Percentiles rank a stretch among this genome's conserved stretches.
phyloP scores from a whole-genome alignment of 305 asterid species.

The Fraxinus baroniana region DNA sequence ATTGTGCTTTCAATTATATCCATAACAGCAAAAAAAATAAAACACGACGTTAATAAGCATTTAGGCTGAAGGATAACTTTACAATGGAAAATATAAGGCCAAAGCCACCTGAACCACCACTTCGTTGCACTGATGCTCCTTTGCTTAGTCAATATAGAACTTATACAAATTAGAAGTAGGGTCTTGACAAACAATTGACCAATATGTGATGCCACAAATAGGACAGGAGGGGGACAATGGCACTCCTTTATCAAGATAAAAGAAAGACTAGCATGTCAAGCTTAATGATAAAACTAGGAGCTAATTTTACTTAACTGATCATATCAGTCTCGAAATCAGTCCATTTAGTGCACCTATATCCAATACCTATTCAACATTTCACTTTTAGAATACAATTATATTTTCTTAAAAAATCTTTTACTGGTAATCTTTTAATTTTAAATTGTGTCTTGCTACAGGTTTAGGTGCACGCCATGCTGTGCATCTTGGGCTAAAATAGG shows the following conservation, averaged over 20 bases:
- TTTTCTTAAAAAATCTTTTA: background rate
- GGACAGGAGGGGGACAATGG: background rate
- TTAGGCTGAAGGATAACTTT: background rate
- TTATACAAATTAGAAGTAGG: background rate
- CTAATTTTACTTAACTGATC: background rate
- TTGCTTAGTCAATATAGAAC: background rate
- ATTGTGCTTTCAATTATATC: background rate
- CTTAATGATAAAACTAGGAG: background rate
- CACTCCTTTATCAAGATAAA: background rate
- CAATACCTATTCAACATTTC: background rate
- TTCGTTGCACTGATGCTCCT: background rate
- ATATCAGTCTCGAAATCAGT: background rate
- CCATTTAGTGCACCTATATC: background rate
- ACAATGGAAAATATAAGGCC: background rate
- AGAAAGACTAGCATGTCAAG: background rate
- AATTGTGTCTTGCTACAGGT: background rate
- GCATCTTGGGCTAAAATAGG: background rate
- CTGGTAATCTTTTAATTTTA: background rate
- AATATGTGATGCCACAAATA: background rate
- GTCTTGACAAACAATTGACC: background rate
- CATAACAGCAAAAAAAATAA: background rate
- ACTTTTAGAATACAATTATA: background rate
- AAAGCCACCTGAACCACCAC: background rate
- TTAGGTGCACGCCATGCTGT: background rate
- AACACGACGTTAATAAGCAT: background rate